Percentiles rank a stretch among this genome's conserved stretches.
Conservation (phyloP, 495 filamentous ascomycete species). For the Daldinia concentrica region DNA sequence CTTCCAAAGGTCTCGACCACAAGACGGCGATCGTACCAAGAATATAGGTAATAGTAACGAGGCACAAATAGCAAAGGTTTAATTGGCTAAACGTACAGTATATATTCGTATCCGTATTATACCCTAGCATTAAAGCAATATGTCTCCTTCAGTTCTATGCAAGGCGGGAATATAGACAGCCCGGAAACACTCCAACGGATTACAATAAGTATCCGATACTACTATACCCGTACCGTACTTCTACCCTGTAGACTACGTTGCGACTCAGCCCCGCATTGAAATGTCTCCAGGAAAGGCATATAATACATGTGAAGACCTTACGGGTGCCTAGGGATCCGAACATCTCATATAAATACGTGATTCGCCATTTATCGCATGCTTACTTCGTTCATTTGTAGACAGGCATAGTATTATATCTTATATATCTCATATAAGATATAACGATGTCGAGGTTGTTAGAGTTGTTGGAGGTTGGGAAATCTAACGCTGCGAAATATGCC, state of each 20-base stretch:
- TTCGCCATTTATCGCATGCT: neutral
- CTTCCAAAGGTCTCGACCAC: neutral
- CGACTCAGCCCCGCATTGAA: neutral
- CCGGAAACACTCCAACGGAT: neutral
- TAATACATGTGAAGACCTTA: neutral
- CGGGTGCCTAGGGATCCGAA: neutral
- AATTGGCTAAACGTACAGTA: neutral
- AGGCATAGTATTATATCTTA: neutral
- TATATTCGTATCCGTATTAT: neutral
- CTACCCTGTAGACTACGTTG: neutral
- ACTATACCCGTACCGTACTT: neutral
- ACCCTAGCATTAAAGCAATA: neutral
- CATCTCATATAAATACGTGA: neutral
- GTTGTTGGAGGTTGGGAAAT: slow-evolving; percentile 10
- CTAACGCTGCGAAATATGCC: slow-evolving; percentile 21
- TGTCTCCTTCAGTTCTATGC: neutral
- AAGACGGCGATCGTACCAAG: too few species aligned
- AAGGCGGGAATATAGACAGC: neutral
- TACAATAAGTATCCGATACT: neutral
- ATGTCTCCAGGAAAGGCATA: neutral
- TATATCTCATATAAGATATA: neutral
- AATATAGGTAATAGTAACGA: neutral
- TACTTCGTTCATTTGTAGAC: neutral
- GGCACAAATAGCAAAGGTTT: neutral
- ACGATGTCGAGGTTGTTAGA: slow-evolving; percentile 13